phyloP scores from a whole-genome alignment of 768 basidiomycete genomes.

The Pulveroboletus sp. region DNA sequence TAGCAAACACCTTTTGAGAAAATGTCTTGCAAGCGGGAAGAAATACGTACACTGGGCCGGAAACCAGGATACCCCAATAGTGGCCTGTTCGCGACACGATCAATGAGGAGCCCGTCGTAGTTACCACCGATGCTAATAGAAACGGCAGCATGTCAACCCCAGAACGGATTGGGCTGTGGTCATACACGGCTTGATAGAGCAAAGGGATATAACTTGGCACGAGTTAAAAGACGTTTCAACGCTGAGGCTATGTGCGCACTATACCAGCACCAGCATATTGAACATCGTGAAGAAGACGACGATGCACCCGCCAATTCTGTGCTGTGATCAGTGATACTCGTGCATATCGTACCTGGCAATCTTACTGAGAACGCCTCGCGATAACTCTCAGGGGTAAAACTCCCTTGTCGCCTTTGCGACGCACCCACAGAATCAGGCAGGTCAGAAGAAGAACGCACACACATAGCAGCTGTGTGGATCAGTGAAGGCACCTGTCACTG shows the following conservation, averaged over 20 bases:
- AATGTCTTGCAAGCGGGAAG: background rate
- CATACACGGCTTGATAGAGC: constrained; percentile 18
- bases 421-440: constrained; percentile 6
- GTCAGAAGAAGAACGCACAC: constrained; percentile 5
- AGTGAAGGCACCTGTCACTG: background rate
- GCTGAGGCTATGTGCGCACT: background rate
- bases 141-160: constrained; percentile 23
- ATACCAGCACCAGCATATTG: constrained; percentile 6
- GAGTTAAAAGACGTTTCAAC: background rate
- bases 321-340: background rate
- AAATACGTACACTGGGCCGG: constrained; percentile 12
- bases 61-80: constrained; percentile 13
- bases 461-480: constrained; percentile 6
- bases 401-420: constrained; percentile 8
- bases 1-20: background rate
- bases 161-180: constrained; percentile 17
- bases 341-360: background rate
- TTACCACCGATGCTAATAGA: constrained; percentile 10
- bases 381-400: constrained; percentile 8
- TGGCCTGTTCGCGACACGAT: constrained; percentile 11
- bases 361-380: constrained; percentile 9
- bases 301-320: constrained; percentile 8
- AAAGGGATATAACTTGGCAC: constrained; percentile 16
- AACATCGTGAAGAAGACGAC: constrained; percentile 15
- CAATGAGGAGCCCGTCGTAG: constrained; percentile 4